Evolutionary conservation across 2,329 filamentous ascomycete genomes (phyloP), one percentile per base, ranked within the genome.

Genomic region (Colletotrichum camelliae): DNA sequence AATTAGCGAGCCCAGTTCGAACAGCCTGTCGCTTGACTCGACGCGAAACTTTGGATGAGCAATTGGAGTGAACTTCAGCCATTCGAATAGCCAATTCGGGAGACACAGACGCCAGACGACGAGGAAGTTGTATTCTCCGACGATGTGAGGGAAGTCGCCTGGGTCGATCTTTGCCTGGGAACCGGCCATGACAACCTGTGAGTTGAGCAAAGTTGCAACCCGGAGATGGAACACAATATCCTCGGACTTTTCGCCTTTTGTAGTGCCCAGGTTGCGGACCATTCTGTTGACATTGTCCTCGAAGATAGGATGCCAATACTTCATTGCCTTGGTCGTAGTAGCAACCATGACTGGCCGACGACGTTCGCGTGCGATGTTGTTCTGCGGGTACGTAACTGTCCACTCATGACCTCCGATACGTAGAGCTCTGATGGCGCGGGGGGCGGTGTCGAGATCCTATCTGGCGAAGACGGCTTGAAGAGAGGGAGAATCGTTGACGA

Each of bases 401-500:
- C 77, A 79, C 27, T 79, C 77, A 65, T 79, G 77, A 8, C 77
- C 77, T 31, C 77, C 77, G 15, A 79, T 75, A 16, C 75, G 77
- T 37, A 79, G 71, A 18, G 77, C 77, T n/a, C 77, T 72, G 48
- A 79, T 76, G 9, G 77, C 69, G 31, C 39, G 71, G 4, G 77
- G 77, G 13, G 77, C 75, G 3, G 77, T 79, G 57, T 77, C 72
- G 6, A 79, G 70, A 27, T 79, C 77, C 29, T 76, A 69, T 24
- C 77, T 68, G 24, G 62, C 48, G 57, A 79, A 79, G 43, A 52
- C 43, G 12, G 43, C n/a, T 52, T 52, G 43, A 27, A 78, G 67
- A n/a, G 77, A 43, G n/a, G 60, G 33, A n/a, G 60, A 61, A 15
- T 81, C 80, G n/a, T 77, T 80, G 48, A 81, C 72, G 5, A 81